phyloP scores from a whole-genome alignment of 2,329 filamentous ascomycete genomes.

The Colletotrichum sp. region DNA sequence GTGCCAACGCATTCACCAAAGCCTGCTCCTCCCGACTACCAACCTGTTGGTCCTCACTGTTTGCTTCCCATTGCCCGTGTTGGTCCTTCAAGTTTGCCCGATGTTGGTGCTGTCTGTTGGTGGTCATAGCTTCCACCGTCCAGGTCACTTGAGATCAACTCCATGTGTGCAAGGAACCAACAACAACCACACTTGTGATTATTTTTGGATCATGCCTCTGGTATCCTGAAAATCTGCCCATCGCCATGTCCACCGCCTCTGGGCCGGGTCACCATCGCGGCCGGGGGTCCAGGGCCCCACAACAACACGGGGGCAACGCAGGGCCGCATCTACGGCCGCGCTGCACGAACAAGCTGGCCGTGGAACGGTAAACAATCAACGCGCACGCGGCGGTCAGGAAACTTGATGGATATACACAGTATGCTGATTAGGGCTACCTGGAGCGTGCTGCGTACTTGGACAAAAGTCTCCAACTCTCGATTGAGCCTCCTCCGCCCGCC shows the following conservation, averaged over 20 bases:
- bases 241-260: background rate
- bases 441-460: constrained; percentile 7
- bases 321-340: constrained; percentile 16
- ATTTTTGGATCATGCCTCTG: background rate
- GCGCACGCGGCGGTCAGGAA: background rate
- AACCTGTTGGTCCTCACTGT: background rate
- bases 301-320: background rate
- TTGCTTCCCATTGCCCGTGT: background rate
- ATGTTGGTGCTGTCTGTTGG: background rate
- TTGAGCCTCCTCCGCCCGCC: background rate
- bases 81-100: background rate
- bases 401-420: constrained; percentile 5
- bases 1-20: background rate
- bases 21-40: background rate
- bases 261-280: background rate
- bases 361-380: constrained; percentile 13
- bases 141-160: background rate
- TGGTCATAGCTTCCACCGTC: background rate
- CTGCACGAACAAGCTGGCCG: constrained; percentile 4
- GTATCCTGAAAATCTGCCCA: background rate
- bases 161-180: background rate
- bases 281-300: background rate
- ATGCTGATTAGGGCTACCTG: constrained; percentile 17
- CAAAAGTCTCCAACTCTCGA: background rate
- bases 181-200: background rate